Evolutionary conservation across 192 early-diverging fungal genomes (phyloP), one percentile per base, ranked within the genome.

Genomic region (Coemansia pectinata): DNA sequence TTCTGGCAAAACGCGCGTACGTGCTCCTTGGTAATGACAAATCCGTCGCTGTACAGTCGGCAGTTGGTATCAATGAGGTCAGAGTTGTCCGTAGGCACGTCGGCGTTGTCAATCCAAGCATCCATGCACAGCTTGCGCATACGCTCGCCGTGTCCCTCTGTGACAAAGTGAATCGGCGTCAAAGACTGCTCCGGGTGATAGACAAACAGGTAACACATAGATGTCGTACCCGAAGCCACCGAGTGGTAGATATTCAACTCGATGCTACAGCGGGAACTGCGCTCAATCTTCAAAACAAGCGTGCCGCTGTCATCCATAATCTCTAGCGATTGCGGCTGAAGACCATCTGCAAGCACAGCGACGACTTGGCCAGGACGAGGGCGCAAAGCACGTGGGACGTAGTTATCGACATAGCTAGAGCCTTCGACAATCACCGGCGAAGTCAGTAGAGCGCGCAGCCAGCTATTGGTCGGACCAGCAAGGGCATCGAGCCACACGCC

Each of bases 1-100:
- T 87, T 81, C 81, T 86, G 81, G 88, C 93, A 94, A 15, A 90
- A 93, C 25, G 90, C 91, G 45, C 91, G 92, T 42, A 95, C 92
- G 42, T 90, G 92, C 73, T 93, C 94, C 79, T 94, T 91, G 86
- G 77, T 70, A 11, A 78, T 78, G 14, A 55, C 52, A 55, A 55
- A 55, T 23, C 52, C 52, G 27, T 29, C 29, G 27, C 52, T 27
- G 2, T 55, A 14, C 25, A 55, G 52, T 10, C 52, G 52, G 14
- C 52, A 15, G 52, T 11, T 55, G 9, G 14, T 29, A 27, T 29
- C 25, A 4, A 55, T 23, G 25, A 55, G 10, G 11, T 29, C 74
- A 2, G 19, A 9, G n/a, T 66, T 55, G 1, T 17, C 27, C 14
- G 50, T 48, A 1, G 55, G 61, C 2, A 19, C 3, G 29, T 67